phyloP scores from a whole-genome alignment of 2,329 filamentous ascomycete genomes.

The Nectriaceae sp. region DNA sequence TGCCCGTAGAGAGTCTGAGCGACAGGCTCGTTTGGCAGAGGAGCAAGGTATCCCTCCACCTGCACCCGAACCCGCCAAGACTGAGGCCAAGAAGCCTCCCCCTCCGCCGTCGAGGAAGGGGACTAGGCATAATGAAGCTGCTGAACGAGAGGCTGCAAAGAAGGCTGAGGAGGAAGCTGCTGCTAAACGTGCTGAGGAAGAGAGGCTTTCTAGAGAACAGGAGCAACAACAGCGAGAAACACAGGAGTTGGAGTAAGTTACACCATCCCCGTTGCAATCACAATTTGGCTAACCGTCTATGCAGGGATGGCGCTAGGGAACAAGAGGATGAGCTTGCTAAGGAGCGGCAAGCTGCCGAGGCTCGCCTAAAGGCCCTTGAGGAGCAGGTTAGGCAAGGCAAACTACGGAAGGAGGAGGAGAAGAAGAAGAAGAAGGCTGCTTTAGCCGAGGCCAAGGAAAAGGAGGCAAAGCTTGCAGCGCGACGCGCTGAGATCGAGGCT shows the following conservation, averaged over 20 bases:
- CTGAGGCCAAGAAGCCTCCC: conserved; percentile 64
- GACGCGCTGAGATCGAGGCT: conserved; percentile 88
- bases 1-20: conserved; percentile 81
- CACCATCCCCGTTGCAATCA: not conserved
- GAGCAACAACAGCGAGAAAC: conserved; percentile 74
- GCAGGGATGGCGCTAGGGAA: conserved; percentile 69
- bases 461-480: conserved; percentile 79
- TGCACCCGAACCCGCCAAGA: conserved; percentile 46
- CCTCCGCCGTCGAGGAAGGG: conserved; percentile 79
- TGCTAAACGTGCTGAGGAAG: conserved; percentile 64
- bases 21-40: conserved; percentile 78
- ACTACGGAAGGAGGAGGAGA: conserved; percentile 94
- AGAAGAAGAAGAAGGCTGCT: conserved; percentile 86
- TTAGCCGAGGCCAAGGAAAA: conserved; percentile 85
- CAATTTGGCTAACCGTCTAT: conserved; percentile 27
- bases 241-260: conserved; percentile 78
- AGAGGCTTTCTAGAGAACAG: conserved; percentile 69
- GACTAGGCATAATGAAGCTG: conserved; percentile 56
- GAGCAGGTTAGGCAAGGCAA: conserved; percentile 94
- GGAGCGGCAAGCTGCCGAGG: conserved; percentile 79
- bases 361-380: conserved; percentile 84
- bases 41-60: conserved; percentile 70
- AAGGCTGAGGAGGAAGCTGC: conserved; percentile 59
- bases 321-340: conserved; percentile 80
- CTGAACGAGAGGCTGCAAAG: conserved; percentile 55